Conservation (phyloP, 495 filamentous ascomycete genomes). For the Zalerion maritima region DNA sequence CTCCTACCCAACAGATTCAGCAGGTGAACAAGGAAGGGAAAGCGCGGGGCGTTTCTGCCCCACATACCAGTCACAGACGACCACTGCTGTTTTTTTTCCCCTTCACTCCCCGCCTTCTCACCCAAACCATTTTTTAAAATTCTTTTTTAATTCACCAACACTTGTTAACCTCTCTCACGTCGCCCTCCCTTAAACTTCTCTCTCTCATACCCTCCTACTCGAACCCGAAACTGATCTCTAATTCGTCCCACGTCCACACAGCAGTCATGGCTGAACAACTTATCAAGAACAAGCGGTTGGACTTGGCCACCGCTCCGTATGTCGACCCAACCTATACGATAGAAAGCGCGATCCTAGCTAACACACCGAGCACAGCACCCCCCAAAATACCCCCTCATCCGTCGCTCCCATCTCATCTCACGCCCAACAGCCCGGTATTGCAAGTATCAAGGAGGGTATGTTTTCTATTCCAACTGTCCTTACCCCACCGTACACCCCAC, state of each 20-base stretch:
- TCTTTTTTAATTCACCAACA: conserved; percentile 5
- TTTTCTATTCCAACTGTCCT: conserved; percentile 7
- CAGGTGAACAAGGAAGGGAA: too few species aligned
- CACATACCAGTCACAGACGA: conserved; percentile 10
- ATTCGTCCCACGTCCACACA: too few species aligned
- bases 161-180: not conserved
- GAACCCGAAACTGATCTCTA: too few species aligned
- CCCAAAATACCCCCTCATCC: conserved; percentile 87
- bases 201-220: conserved; percentile 1
- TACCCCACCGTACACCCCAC: conserved; percentile 11
- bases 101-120: conserved; percentile 10
- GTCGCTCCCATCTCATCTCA: conserved; percentile 96
- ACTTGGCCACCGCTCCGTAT: conserved; percentile 73
- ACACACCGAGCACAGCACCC: conserved; percentile 46
- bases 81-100: conserved; percentile 9
- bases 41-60: too few species aligned
- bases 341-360: not conserved
- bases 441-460: conserved; percentile 95
- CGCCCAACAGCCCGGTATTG: conserved; percentile 84
- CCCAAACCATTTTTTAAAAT: conserved; percentile 11
- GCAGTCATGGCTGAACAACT: conserved; percentile 78
- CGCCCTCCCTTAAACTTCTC: not conserved
- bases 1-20: too few species aligned
- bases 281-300: conserved; percentile 78
- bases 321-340: conserved; percentile 16